Base-by-base conservation (phyloP, 768 basidiomycete species). In the Rhizopogon vulgaris region DNA sequence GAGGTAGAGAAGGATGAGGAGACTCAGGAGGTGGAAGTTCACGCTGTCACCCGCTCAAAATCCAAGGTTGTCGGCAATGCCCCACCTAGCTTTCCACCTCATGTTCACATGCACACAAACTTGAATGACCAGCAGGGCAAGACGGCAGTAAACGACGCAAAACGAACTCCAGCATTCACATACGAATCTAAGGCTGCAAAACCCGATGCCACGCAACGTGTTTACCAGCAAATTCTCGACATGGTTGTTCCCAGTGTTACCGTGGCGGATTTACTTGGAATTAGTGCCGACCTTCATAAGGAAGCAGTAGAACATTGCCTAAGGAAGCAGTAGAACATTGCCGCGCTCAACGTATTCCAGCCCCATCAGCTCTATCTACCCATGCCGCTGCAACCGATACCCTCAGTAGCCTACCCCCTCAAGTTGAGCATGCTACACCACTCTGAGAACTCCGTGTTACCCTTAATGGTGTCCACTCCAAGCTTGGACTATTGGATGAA, bases 251-350 rank as follows among this genome's bases (percentile, higher is more conserved):
- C 42, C 0, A 41, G 32, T 2, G 10, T 64, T 3, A 49, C 52
- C 0, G 40, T 62, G 1, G 28, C 50, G 0, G 53, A 63, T 3
- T 27, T 64, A 7, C 32, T 63, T 2, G 38, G 53, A 0, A 43
- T 62, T 17, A 64, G 61, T 22, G 34, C 54, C 0, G 55, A 61
- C 10, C 52, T 64, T 7, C 28, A 28, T 0, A 48, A 48, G 11
- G 42, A 56, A 14, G 36, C 53, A 0, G 48, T 61, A 0, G 48
- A 57, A 3, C 32, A 57, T n/a, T 56, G 28, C n/a, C 24, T 0
- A 48, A 48, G 11, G 42, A 56, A 14, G 36, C 53, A 0, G 48
- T 61, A 0, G 48, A 57, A 3, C 32, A 57, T n/a, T 56, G 28
- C n/a, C 24, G 38, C 0, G 49, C 47, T 14, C n/a, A 51, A 3